Base-by-base conservation (phyloP, 2,329 filamentous ascomycete species). In the Phyllosticta citribraziliensis region DNA sequence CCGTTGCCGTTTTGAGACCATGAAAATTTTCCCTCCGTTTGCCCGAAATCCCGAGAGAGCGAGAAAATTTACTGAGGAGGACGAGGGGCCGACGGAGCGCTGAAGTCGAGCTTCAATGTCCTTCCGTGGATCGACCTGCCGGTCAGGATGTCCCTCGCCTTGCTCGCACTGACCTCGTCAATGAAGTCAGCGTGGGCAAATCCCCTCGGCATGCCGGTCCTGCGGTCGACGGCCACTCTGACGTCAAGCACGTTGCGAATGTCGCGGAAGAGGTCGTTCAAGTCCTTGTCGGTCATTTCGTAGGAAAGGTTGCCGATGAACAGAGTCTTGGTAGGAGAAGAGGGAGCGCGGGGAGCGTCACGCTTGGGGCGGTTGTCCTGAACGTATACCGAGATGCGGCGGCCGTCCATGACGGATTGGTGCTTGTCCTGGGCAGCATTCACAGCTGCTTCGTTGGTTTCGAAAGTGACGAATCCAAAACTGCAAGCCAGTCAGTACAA, bases 301-400 rank as follows among this genome's bases (percentile, higher is more conserved):
- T 88, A 94, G 11, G 89, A 86, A 75, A 96, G 84, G 78, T 94
- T 94, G 66, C 91, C 90, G 67, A 96, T 83, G 78, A 88, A 96
- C 35, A 96, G 76, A 1, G 86, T 89, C 69, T 81, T 84, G 57
- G 82, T 82, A 2, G 86, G 85, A 33, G n/a, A 25, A 53, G 4
- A 11, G 58, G 55, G 57, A 55, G 50, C 52, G 63, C 62, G 40
- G 33, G 33, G 33, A 55, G 60, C 55, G 3, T 40, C 11, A n/a
- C 11, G 52, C 11, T 2, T 19, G 12, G 22, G 20, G 52, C 57
- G 8, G 57, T 62, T 61, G 54, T 64, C 47, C 64, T 85, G 81
- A 70, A 79, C 88, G 68, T 88, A 83, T 57, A 88, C 82, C 25
- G 82, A 75, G 57, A 88, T 73, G 61, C 82, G 80, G 63, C 87